phyloP scores from a whole-genome alignment of 768 basidiomycete species.

The Cystoderma amianthinum region DNA sequence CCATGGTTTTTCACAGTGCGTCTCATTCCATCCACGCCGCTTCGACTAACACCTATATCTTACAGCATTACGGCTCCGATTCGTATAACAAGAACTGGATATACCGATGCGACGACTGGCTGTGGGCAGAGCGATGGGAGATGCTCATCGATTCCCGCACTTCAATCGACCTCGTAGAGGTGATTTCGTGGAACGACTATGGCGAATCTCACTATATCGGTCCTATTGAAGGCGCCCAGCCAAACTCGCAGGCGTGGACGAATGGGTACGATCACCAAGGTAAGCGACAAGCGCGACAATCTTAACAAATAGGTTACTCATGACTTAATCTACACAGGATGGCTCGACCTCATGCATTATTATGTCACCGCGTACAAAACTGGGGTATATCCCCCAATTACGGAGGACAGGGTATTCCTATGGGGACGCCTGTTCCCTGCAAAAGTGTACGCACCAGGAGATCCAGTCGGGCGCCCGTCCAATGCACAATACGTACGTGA shows the following conservation, averaged over 20 bases:
- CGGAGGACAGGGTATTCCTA: conserved; percentile 43
- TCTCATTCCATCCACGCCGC: neutral
- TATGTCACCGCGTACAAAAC: conserved; percentile 51
- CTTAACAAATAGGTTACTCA: too few relatives aligned
- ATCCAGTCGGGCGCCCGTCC: conserved; percentile 37
- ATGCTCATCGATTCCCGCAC: conserved; percentile 48
- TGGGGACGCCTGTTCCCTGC: conserved; percentile 52
- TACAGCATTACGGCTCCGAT: conserved; percentile 40
- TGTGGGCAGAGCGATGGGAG: conserved; percentile 66
- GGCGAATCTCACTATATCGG: conserved; percentile 79
- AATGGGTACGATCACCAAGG: conserved; percentile 55
- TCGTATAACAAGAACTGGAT: conserved; percentile 57
- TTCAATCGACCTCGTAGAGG: conserved; percentile 51
- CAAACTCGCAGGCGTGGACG: conserved; percentile 69
- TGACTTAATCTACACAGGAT: too few relatives aligned
- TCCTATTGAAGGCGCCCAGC: conserved; percentile 67
- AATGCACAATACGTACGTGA: conserved; percentile 40
- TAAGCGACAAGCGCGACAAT: too few relatives aligned
- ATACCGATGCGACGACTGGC: conserved; percentile 51
- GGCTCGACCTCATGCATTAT: conserved; percentile 49
- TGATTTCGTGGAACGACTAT: conserved; percentile 69
- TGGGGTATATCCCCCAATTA: conserved; percentile 41
- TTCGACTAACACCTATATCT: neutral
- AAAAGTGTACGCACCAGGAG: conserved; percentile 24
- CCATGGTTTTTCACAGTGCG: conserved; percentile 62